These are phyloP conservation scores for Gelatoporia subvermispora DNA, from an alignment of 768 basidiomycete species.

Conservation along the genomic window DNA sequence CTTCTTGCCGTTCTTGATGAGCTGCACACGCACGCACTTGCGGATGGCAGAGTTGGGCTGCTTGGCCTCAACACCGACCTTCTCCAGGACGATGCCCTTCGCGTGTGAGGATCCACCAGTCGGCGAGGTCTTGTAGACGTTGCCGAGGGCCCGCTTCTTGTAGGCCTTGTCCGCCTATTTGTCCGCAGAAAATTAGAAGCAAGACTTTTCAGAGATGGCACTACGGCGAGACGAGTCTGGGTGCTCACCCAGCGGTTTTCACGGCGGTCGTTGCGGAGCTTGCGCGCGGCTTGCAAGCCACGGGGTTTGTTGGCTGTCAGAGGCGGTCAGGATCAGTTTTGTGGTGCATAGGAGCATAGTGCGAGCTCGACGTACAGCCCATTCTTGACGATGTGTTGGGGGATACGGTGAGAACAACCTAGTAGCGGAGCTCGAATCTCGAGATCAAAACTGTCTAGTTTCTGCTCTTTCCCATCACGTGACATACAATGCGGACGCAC, in stretches of 20 bases:
- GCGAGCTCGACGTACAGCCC: conserved; percentile 65
- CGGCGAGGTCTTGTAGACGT: conserved; percentile 99
- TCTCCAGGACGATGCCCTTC: conserved; percentile 99
- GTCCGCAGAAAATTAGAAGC: background rate
- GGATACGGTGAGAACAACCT: conserved; percentile 30
- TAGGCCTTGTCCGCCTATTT: conserved; percentile 92
- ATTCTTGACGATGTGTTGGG: conserved; percentile 59
- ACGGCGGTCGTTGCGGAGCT: conserved; percentile 89
- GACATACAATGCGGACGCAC: conserved; percentile 4
- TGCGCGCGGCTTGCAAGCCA: conserved; percentile 97
- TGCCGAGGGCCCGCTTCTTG: conserved; percentile 99
- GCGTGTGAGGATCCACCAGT: conserved; percentile 99
- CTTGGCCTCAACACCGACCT: conserved; percentile 99
- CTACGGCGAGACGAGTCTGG: background rate
- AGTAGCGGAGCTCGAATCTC: conserved; percentile 20
- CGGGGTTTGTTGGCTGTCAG: conserved; percentile 92
- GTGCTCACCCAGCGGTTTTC: conserved; percentile 92
- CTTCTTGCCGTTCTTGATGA: conserved; percentile 99
- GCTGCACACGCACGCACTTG: conserved; percentile 99
- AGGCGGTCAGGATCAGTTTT: conserved; percentile 10
- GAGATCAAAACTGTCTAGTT: conserved; percentile 34
- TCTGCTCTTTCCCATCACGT: conserved; percentile 25
- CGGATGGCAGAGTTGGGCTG: conserved; percentile 99
- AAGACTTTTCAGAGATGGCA: background rate
- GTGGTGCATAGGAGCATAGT: conserved; percentile 3